A percentile compares a stretch with the other conserved stretches of the same genome.
phyloP scores from a whole-genome alignment of 2,329 filamentous ascomycete genomes.

The Epichloe typhina region DNA sequence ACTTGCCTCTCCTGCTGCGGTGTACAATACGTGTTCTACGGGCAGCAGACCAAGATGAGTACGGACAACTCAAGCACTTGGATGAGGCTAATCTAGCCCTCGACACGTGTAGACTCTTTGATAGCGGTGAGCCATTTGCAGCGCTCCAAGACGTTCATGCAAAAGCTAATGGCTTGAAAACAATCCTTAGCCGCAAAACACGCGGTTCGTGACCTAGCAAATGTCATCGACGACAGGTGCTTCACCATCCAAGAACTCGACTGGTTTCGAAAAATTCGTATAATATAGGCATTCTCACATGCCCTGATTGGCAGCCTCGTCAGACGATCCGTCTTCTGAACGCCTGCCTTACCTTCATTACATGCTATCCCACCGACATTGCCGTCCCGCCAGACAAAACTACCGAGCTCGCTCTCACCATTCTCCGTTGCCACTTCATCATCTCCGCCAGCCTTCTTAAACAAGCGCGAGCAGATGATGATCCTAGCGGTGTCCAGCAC shows the following conservation, averaged over 20 bases:
- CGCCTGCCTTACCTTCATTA: constrained; percentile 38
- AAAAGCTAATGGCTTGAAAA: constrained; percentile 3
- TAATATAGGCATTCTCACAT: constrained; percentile 56
- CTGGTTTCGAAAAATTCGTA: constrained; percentile 78
- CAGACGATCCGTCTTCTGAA: constrained; percentile 43
- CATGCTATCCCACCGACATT: constrained; percentile 33
- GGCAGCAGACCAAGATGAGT: constrained; percentile 25
- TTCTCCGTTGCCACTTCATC: constrained; percentile 60
- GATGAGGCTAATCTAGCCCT: constrained; percentile 15
- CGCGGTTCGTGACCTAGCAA: constrained; percentile 22
- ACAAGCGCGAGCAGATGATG: constrained; percentile 7
- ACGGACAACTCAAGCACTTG: constrained; percentile 7
- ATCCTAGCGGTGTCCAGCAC: constrained; percentile 39
- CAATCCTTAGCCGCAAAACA: constrained; percentile 13
- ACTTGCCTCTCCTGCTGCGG: constrained; percentile 24
- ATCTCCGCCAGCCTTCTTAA: constrained; percentile 26
- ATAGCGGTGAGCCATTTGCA: constrained; percentile 23
- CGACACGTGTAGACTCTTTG: constrained; percentile 41
- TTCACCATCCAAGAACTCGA: constrained; percentile 57
- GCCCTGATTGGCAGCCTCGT: constrained; percentile 37
- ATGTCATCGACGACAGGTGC: constrained; percentile 27
- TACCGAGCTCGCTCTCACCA: constrained; percentile 23
- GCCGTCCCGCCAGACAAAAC: neutral
- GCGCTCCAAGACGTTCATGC: neutral
- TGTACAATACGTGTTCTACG: constrained; percentile 41